A percentile compares a stretch with the other conserved stretches of the same genome.
Conservation (phyloP, 345 rosid genomes). For the Capsella bursapastoris region DNA sequence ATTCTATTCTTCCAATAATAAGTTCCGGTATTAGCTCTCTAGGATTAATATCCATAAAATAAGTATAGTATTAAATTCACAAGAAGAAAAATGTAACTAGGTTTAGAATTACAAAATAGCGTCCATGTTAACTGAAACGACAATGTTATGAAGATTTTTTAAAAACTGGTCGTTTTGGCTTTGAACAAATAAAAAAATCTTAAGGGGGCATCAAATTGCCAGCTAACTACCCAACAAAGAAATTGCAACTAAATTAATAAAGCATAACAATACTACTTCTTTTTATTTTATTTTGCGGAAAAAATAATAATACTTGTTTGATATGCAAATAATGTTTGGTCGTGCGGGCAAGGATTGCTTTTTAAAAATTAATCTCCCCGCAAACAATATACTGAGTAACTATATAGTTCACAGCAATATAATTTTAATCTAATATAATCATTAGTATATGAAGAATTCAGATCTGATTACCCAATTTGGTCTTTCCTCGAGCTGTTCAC, state of each 20-base stretch:
- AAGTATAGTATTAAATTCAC: background rate
- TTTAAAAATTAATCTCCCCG: background rate
- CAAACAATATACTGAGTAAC: conserved; percentile 14
- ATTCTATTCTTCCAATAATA: background rate
- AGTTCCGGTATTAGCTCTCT: background rate
- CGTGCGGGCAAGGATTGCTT: conserved; percentile 49
- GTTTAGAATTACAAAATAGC: conserved; percentile 23
- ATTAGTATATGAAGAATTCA: conserved; percentile 7
- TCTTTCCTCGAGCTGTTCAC: conserved; percentile 31
- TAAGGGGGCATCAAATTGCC: conserved; percentile 40
- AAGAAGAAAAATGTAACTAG: background rate
- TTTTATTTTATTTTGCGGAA: background rate
- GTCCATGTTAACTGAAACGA: conserved; percentile 43
- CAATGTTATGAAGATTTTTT: conserved; percentile 20
- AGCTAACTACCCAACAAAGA: conserved; percentile 45
- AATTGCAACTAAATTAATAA: conserved; percentile 19
- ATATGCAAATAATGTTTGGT: conserved; percentile 39
- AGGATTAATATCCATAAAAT: background rate
- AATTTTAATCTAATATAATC: conserved; percentile 22
- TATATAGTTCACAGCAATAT: conserved; percentile 27
- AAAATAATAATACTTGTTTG: conserved; percentile 18
- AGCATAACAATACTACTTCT: conserved; percentile 3
- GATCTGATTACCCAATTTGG: conserved; percentile 40
- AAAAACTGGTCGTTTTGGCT: conserved; percentile 23
- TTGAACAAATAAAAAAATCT: background rate